phyloP scores from a whole-genome alignment of 1,139 yeast species.

The Sugiyamaella neomexicana region DNA sequence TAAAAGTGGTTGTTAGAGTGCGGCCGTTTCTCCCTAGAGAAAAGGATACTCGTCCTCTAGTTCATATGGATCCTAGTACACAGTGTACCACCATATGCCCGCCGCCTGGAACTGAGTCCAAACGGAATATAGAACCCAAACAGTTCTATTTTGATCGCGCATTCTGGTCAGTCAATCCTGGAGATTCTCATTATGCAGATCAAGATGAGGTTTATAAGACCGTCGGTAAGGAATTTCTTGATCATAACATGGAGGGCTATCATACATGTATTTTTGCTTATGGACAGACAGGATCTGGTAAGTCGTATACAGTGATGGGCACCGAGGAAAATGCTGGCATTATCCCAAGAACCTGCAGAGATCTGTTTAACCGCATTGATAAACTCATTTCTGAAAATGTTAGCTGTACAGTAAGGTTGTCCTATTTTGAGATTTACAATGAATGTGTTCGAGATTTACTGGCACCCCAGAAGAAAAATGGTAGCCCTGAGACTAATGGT shows the following conservation, averaged over 20 bases:
- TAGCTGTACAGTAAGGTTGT: constrained; percentile 56
- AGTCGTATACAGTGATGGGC: constrained; percentile 77
- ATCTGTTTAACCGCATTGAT: constrained; percentile 51
- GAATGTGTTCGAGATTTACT: constrained; percentile 66
- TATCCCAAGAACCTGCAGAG: constrained; percentile 58
- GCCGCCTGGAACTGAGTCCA: constrained; percentile 15
- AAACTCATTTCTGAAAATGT: constrained; percentile 45
- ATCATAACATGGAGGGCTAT: constrained; percentile 65
- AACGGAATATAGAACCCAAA: constrained; percentile 33
- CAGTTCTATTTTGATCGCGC: constrained; percentile 58
- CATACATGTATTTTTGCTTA: constrained; percentile 74
- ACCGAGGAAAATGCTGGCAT: constrained; percentile 45
- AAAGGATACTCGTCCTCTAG: constrained; percentile 30
- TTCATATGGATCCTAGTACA: constrained; percentile 32
- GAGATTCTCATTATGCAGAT: constrained; percentile 44
- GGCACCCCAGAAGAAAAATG: constrained; percentile 20
- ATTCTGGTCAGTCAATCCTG: constrained; percentile 54
- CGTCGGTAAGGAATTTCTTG: constrained; percentile 59
- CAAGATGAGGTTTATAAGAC: constrained; percentile 53
- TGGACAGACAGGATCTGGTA: constrained; percentile 79
- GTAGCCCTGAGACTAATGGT: neutral
- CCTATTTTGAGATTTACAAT: constrained; percentile 72
- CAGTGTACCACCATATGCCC: constrained; percentile 21
- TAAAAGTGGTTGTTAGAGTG: constrained; percentile 44
- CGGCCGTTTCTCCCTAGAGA: constrained; percentile 42